Evolutionary conservation across 1,284 basidiomycete species (phyloP).

Genomic region (Microbotryum saponariae): DNA sequence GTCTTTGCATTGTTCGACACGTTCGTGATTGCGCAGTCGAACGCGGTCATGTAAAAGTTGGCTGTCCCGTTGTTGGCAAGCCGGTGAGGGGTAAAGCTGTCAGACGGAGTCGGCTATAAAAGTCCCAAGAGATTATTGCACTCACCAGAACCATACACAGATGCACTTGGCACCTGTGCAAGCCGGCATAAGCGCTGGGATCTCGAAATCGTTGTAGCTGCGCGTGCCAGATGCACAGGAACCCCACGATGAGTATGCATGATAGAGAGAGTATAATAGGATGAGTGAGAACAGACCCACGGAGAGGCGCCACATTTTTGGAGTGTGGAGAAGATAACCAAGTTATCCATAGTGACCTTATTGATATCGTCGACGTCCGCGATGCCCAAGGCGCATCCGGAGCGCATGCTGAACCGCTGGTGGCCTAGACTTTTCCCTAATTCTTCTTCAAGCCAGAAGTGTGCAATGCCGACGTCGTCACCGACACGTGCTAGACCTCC

Average conservation of each 20-base stretch:
- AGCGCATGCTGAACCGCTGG: too few species aligned
- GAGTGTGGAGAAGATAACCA: conserved; percentile 12
- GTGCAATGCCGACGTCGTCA: too few species aligned
- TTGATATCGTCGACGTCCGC: conserved; percentile 21
- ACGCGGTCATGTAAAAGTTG: conserved; percentile 18
- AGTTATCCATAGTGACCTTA: conserved; percentile 6
- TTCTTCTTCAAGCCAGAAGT: too few species aligned
- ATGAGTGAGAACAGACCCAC: too few species aligned
- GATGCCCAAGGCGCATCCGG: conserved; percentile 29
- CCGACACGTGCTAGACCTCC: too few species aligned
- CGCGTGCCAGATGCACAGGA: too few species aligned
- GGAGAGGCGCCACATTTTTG: conserved; percentile 1
- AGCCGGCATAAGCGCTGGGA: conserved; percentile 20
- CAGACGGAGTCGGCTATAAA: conserved; percentile 4
- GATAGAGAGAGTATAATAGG: too few species aligned
- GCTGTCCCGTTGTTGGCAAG: conserved; percentile 9
- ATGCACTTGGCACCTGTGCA: conserved; percentile 23
- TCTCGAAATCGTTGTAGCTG: not conserved
- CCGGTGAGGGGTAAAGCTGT: not conserved
- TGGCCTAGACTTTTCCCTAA: too few species aligned
- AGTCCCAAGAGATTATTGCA: not conserved
- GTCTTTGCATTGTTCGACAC: not conserved
- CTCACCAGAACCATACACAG: conserved; percentile 19
- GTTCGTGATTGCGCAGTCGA: conserved; percentile 15
- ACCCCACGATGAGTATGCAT: too few species aligned